Evolutionary conservation across 305 asterid species (phyloP).

Genomic region (Striga hermonthica): DNA sequence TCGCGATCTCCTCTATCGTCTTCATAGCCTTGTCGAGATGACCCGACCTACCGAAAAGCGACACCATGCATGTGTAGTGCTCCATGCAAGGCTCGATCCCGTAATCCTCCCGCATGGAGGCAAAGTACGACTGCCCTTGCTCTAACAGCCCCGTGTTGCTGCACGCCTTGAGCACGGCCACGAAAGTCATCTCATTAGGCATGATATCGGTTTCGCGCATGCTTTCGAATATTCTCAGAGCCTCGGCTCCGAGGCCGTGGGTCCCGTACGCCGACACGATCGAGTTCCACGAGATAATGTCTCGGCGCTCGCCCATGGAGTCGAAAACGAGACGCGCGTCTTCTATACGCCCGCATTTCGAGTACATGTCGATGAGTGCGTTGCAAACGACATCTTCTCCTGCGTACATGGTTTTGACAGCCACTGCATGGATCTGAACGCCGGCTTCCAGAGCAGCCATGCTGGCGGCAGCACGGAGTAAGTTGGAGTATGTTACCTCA

Average conservation of each 20-base stretch:
- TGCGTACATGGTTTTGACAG: constrained; percentile 57
- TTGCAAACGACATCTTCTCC: constrained; percentile 68
- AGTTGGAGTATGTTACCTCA: constrained; percentile 74
- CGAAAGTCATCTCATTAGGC: constrained; percentile 68
- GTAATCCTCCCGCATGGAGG: constrained; percentile 56
- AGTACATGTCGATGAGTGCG: constrained; percentile 82
- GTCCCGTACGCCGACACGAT: constrained; percentile 80
- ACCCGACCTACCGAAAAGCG: constrained; percentile 78
- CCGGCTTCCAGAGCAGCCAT: constrained; percentile 80
- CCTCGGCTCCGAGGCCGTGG: constrained; percentile 80
- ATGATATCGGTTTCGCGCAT: constrained; percentile 48
- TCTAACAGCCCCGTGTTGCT: constrained; percentile 78
- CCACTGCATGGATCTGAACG: constrained; percentile 61
- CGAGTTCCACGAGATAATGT: constrained; percentile 76
- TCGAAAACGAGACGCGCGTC: constrained; percentile 71
- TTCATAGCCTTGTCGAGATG: constrained; percentile 66
- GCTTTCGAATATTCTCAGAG: constrained; percentile 55
- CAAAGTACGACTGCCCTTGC: constrained; percentile 55
- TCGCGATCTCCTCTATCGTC: constrained; percentile 60
- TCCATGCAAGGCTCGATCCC: constrained; percentile 71
- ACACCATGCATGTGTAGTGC: constrained; percentile 88
- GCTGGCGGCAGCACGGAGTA: constrained; percentile 79
- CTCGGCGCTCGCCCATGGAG: constrained; percentile 43
- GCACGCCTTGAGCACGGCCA: constrained; percentile 85
- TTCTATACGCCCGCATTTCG: constrained; percentile 68